Base-by-base conservation (phyloP, 257 asterid genomes). In the Pogostemon cablin region DNA sequence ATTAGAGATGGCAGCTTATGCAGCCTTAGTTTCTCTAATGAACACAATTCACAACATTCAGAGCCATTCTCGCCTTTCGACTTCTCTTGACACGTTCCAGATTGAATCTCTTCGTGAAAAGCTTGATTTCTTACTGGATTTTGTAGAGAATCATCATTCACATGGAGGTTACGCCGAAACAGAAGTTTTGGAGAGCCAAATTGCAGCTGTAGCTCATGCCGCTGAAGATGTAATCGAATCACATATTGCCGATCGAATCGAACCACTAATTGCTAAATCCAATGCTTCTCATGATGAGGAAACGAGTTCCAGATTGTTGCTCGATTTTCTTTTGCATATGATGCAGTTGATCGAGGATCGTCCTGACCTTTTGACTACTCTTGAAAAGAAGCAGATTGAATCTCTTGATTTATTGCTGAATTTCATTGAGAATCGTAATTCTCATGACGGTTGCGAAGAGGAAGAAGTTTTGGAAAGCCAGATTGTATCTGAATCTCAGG, bases 211-310 rank as follows among this genome's bases (percentile, higher is more conserved):
- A 52, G 57, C 57, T 50, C 57, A 50, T 12, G 57, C 57, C 15
- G 57, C 57, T n/a, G 57, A 50, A 50, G 57, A 50, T 50, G 57
- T 52, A 4, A 52, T 52, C 3, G 57, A 52, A 12, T 52, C 57
- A 0, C 57, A 52, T 9, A 6, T 15, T 8, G 41, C 44, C 4
- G 55, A 63, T 63, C 55, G 25, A 63, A 43, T 43, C 17, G 32
- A n/a, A 50, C 56, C 25, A 50, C 56, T 11, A 2, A 50, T 50
- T 20, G 32, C 32, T 50, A 3, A 15, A 50, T 50, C 25, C 57
- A 50, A 3, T 15, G 4, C 34, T 50, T 50, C 5, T n/a, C 20
- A 11, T 48, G 2, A 11, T 48, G 17, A 11, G 57, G 57, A n/a
- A 10, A 4, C 12, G 5, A 15, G 57, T 12, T 3, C 9, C 57